Evolutionary conservation across 2,329 filamentous ascomycete species (phyloP), one percentile per base, ranked within the genome.

Genomic region (Venturia nashicola): DNA sequence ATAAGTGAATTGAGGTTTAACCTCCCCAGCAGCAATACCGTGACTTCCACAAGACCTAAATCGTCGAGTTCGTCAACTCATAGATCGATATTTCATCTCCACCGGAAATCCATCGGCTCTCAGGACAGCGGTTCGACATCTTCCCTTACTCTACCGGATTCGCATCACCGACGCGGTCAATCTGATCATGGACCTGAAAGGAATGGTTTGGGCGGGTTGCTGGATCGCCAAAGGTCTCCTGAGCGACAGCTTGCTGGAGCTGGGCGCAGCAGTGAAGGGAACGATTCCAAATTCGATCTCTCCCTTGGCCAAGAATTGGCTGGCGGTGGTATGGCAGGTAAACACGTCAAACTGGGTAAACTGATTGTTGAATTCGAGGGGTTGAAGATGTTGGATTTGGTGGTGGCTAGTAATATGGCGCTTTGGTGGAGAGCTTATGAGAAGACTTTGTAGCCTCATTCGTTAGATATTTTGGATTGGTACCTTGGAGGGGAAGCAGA

Each of bases 381-480:
- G 0, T 77, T 96, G 68, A 96, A 96, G 78, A 97, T 99, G 93
- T 76, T 97, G 70, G 94, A 99, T 78, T 75, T 99, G 65, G 80
- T 96, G 0, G 90, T 99, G 23, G 90, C 93, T 4, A 89, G 91
- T 12, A 97, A 96, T 72, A 84, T 99, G 76, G 91, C 89, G 0
- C 78, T 97, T 18, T 99, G 92, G 90, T 97, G 93, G 92, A 86
- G 86, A 69, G 86, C 89, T 4, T 97, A 91, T 83, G 88, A 90
- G 69, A 80, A 63, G 51, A 57, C 51, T 32, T 57, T 57, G 51
- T 57, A 20, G 36, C 16, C 5, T n/a, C 4, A 27, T 27, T 27
- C 27, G 27, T 27, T 27, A 27, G 27, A 27, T 27, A 27, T 27
- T 27, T 27, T 27, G 27, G 27, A 27, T 27, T 27, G n/a, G n/a